A percentile compares a stretch with the other conserved stretches of the same genome.
These are phyloP conservation scores for Sapria himalayana DNA, from an alignment of 345 rosid genomes.

Conservation along the genomic window DNA sequence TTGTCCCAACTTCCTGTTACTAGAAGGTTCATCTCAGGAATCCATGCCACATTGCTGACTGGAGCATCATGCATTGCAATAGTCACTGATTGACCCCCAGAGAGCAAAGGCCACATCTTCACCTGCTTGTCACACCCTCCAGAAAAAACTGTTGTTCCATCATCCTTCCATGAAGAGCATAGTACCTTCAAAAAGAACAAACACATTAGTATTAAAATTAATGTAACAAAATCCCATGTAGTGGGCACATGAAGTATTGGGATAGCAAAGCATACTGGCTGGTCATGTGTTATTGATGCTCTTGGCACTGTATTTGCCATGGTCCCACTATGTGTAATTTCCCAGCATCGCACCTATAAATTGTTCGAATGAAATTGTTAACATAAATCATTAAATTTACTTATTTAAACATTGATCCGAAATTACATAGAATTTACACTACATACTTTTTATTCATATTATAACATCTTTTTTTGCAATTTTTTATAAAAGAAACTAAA, in stretches of 20 bases:
- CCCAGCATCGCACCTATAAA: constrained; percentile 91
- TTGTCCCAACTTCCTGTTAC: constrained; percentile 93
- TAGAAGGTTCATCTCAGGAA: constrained; percentile 73
- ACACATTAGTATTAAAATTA: background rate
- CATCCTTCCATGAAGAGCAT: constrained; percentile 96
- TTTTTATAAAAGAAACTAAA: too few relatives aligned
- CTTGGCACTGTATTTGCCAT: constrained; percentile 42
- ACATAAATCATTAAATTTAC: too few relatives aligned
- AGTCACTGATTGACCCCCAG: constrained; percentile 77
- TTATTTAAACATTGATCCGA: too few relatives aligned
- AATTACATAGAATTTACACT: too few relatives aligned
- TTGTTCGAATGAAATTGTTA: too few relatives aligned
- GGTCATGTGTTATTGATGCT: constrained; percentile 76
- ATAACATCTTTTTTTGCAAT: too few relatives aligned
- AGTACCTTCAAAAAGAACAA: constrained; percentile 26
- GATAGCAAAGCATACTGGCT: constrained; percentile 37
- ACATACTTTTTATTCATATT: too few relatives aligned
- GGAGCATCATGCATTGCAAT: constrained; percentile 94
- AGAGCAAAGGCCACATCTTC: constrained; percentile 85
- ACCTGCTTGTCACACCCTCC: constrained; percentile 99
- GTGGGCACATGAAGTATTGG: background rate
- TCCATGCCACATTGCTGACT: constrained; percentile 66
- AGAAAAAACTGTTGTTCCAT: constrained; percentile 78
- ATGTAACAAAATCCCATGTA: too few relatives aligned
- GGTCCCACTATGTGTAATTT: constrained; percentile 39